Base-by-base conservation (phyloP, 2,329 filamentous ascomycete species). In the Leptographium lundbergii region DNA sequence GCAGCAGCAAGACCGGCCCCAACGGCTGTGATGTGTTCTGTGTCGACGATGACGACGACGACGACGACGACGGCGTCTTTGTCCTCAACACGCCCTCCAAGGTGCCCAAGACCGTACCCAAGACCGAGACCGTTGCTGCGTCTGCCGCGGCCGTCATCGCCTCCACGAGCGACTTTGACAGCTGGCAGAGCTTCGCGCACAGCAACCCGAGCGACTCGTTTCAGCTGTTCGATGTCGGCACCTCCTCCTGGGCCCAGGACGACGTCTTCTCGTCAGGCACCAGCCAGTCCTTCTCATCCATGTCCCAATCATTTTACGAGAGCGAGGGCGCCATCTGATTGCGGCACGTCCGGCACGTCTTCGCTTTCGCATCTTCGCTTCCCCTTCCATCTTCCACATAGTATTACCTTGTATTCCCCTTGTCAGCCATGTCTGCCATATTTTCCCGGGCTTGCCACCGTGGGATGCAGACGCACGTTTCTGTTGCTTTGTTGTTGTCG, bases 81-180 rank as follows among this genome's bases (percentile, higher is more conserved):
- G 63, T 68, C 59, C 67, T 73, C 27, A 67, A 70, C 27, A 74
- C 73, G 1, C 72, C 72, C 2, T 72, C 70, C 25, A 75, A 74
- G 68, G 50, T 22, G n/a, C 61, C 62, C 29, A 25, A 59, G 57
- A n/a, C n/a, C n/a, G 36, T 27, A n/a, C 17, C 42, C 39, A n/a
- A 29, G 17, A 29, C 22, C 11, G 39, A 45, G 17, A 24, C 25
- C 6, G 14, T 22, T 6, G 54, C 39, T 10, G 54, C 25, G 10
- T 22, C 39, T 29, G 25, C 25, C 25, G 39, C 34, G 7, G 17
- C 17, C n/a, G 22, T 22, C 7, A 14, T 25, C 4, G 24, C 24
- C 24, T 6, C 48, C 9, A 19, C 32, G 14, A n/a, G 24, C 13
- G 48, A 29, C 24, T 51, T 51, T 19, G 24, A 5, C 14, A 24